phyloP scores from a whole-genome alignment of 176 grass and related monocot genomes.

The Eragrostis curvula region DNA sequence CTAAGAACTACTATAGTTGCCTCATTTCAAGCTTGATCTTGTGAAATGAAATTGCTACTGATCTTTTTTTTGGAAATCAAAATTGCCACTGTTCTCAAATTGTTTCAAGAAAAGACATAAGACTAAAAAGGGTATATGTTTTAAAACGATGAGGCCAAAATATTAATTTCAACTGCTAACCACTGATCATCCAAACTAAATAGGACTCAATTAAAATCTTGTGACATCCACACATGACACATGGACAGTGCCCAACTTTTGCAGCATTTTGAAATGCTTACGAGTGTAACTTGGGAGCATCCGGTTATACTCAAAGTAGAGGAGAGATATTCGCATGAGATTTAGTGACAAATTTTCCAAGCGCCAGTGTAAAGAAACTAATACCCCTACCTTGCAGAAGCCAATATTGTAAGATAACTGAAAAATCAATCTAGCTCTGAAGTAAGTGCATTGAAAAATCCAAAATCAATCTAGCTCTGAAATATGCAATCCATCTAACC shows the following conservation, averaged over 20 bases:
- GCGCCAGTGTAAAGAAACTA: background rate
- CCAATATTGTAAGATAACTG: background rate
- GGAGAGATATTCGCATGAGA: too few relatives aligned
- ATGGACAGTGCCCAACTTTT: background rate
- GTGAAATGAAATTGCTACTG: background rate
- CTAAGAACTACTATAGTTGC: background rate
- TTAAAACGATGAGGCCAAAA: background rate
- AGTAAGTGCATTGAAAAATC: background rate
- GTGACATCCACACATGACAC: background rate
- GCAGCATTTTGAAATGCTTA: background rate
- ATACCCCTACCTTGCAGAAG: background rate
- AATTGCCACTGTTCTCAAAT: background rate
- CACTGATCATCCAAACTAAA: background rate
- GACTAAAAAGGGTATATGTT: background rate
- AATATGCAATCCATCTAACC: background rate
- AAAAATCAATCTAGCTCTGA: background rate
- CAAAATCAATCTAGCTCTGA: background rate
- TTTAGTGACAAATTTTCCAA: background rate
- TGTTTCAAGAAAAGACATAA: background rate
- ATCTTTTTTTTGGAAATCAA: too few relatives aligned
- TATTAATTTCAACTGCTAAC: background rate
- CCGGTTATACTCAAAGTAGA: background rate
- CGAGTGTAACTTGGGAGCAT: background rate
- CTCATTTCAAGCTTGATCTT: background rate
- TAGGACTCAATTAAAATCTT: background rate